These are phyloP conservation scores for Fusarium cicatricum DNA, from an alignment of 2,329 filamentous ascomycete genomes.

Conservation along the genomic window DNA sequence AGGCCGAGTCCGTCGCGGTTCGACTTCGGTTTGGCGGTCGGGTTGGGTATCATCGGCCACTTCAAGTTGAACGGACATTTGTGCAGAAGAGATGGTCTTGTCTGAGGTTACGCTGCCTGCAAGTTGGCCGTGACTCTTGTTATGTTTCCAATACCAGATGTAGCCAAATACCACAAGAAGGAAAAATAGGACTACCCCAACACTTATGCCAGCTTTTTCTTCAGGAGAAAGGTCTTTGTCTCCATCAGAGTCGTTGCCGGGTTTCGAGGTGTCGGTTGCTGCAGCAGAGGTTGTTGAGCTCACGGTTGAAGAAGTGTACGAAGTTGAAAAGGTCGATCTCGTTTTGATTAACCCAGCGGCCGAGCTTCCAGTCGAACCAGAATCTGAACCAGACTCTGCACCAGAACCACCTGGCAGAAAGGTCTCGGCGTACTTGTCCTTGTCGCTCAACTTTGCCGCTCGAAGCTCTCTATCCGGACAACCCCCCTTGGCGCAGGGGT, in stretches of 20 bases:
- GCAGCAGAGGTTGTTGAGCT: neutral
- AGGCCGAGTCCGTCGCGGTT: no score
- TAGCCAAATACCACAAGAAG: neutral
- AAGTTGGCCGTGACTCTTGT: no score
- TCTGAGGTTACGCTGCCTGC: no score
- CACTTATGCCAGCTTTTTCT: neutral
- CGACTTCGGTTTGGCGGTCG: no score
- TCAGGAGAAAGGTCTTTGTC: neutral
- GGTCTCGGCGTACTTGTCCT: neutral
- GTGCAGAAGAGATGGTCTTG: no score
- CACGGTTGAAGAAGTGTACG: neutral
- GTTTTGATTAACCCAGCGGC: neutral
- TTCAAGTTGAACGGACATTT: no score
- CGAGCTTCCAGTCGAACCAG: neutral
- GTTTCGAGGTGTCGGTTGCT: accelerated
- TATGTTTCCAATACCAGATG: no score
- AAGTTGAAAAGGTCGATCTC: neutral
- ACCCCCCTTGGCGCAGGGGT: conserved; percentile 30
- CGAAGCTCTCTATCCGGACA: conserved; percentile 24
- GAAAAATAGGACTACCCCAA: neutral
- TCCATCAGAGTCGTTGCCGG: neutral
- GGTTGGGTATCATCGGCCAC: no score
- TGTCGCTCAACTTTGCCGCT: conserved; percentile 27
- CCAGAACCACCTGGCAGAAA: conserved; percentile 4
- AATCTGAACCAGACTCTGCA: neutral